Base-by-base conservation (phyloP, 1,139 yeast genomes). In the Candida glucosophila region DNA sequence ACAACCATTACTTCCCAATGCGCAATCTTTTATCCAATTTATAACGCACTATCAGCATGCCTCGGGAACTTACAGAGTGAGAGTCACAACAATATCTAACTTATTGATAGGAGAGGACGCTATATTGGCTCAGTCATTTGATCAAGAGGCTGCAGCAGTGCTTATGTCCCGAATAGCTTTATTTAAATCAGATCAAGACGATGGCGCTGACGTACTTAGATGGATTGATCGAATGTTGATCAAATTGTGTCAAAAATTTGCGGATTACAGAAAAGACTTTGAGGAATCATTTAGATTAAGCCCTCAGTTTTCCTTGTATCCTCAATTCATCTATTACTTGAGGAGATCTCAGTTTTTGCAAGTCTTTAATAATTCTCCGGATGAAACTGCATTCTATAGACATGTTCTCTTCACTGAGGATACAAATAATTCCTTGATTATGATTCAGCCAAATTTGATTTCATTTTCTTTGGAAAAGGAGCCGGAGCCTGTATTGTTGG, bases 81-180 rank as follows among this genome's bases (percentile, higher is more conserved):
- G 97, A 44, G 97, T 90, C 23, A 90, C 98, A 15, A 90, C 98
- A 1, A 67, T 83, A 19, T 76, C 78, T 22, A 77, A 83, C 41
- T 70, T 73, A 40, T 59, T 78, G 44, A 73, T 66, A 10, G 49
- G 62, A 27, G 71, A 64, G 35, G 70, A 64, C 39, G 58, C 60
- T 36, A 48, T 59, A n/a, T 57, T 65, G 41, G 63, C 77, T 14
- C 67, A 62, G 39, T 64, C 92, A n/a, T 90, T 90, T 53, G 99
- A 90, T 56, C 98, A 92, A 61, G 98, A 90, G 55, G 96, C 97
- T 12, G 96, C 98, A 7, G 95, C 97, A 6, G 97, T 88, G 1
- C 66, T 90, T 37, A 83, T 88, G 86, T 81, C 97, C 2, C 72
- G 98, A 51, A 77, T 90, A 31, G 93, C 96, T 4, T 86, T 90